Conservation (phyloP, 768 basidiomycete species). For the Chlorophyllum brunneum region DNA sequence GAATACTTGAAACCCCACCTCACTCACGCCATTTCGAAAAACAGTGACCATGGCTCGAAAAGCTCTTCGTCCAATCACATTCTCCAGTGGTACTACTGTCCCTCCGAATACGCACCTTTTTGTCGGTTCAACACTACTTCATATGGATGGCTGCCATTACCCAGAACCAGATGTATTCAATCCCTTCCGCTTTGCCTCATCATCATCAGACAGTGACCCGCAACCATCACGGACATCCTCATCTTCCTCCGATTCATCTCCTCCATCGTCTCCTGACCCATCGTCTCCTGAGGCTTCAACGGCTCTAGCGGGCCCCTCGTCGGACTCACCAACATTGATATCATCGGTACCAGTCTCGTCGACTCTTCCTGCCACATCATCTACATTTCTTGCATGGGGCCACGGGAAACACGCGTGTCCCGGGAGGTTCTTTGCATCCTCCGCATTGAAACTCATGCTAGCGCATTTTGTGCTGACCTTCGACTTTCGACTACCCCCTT, state of each 20-base stretch:
- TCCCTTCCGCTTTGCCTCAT: not conserved
- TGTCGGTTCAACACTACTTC: slow-evolving; percentile 7
- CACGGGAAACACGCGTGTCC: slow-evolving; percentile 32
- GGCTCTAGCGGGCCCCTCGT: not conserved
- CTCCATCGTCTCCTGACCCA: not conserved
- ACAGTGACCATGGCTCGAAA: slow-evolving; percentile 9
- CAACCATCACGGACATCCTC: not conserved
- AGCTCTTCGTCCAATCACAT: slow-evolving; percentile 5
- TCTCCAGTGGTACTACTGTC: slow-evolving; percentile 9
- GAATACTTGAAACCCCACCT: not conserved
- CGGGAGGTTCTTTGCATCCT: slow-evolving; percentile 16
- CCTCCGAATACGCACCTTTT: slow-evolving; percentile 5
- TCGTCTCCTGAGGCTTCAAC: too few species aligned
- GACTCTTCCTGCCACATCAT: slow-evolving; percentile 18
- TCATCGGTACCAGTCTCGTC: not conserved
- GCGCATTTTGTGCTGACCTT: slow-evolving; percentile 10
- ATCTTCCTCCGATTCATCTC: not conserved
- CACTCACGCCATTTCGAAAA: not conserved
- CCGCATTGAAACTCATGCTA: slow-evolving; percentile 15
- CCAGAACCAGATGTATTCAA: not conserved
- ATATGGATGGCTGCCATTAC: not conserved
- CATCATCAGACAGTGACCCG: not conserved
- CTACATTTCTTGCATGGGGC: slow-evolving; percentile 31
- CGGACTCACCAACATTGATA: too few species aligned
- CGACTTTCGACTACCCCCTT: slow-evolving; percentile 6